Conservation (phyloP, 2,329 filamentous ascomycete species). For the Colletotrichum sp. region DNA sequence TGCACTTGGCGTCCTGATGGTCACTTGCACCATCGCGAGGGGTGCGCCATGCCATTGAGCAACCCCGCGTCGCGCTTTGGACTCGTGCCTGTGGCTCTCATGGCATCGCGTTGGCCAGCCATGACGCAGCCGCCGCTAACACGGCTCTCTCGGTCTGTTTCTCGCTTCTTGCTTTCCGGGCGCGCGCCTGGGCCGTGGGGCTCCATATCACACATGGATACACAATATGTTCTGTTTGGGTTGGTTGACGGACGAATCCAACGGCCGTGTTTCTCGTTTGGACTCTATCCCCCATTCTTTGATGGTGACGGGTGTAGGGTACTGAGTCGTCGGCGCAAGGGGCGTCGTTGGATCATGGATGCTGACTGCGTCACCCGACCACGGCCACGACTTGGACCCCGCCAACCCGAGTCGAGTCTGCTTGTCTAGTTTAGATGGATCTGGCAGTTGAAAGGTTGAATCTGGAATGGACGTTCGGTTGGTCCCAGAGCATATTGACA, state of each 20-base stretch:
- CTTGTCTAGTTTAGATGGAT: neutral
- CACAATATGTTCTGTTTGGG: neutral
- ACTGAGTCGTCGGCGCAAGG: neutral
- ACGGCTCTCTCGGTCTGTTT: neutral
- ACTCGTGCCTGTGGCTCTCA: neutral
- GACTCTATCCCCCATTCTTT: neutral
- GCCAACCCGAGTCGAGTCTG: conserved; percentile 12
- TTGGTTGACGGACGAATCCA: neutral
- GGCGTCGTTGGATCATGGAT: neutral
- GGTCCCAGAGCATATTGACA: conserved; percentile 1
- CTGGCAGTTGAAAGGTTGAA: neutral
- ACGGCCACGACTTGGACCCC: neutral
- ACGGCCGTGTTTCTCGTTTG: neutral
- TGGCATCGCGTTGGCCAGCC: conserved; percentile 3
- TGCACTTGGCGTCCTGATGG: conserved; percentile 11
- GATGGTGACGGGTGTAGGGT: neutral
- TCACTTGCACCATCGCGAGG: neutral
- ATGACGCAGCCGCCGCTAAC: conserved; percentile 19
- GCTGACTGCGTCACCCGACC: conserved; percentile 15
- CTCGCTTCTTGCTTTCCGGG: neutral
- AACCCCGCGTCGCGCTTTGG: conserved; percentile 18
- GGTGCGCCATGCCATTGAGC: neutral
- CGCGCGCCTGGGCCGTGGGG: neutral
- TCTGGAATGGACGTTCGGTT: conserved; percentile 3
- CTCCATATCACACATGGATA: neutral